Evolutionary conservation across 495 filamentous ascomycete species (phyloP), one percentile per base, ranked within the genome.

Genomic region (Daldinia caldariorum): DNA sequence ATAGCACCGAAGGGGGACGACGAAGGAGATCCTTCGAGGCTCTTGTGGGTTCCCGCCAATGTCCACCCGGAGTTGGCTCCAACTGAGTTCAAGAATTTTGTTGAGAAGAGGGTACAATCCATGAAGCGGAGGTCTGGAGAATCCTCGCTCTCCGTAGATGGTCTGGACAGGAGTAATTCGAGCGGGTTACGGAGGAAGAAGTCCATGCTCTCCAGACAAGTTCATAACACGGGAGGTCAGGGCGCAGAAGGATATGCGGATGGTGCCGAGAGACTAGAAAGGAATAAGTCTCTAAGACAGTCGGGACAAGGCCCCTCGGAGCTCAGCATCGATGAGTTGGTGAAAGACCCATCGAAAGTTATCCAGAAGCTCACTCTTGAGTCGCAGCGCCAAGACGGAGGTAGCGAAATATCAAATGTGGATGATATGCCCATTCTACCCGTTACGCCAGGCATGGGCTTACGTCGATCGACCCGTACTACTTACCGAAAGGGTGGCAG

Each of bases 21-120:
- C 68, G 94, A 97, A 75, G 90, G 93, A 72, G 96, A 97, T 79
- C 86, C 93, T 4, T 92, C 94, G 1, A 88, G 92, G 66, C 79
- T 98, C 55, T 92, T 97, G 61, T 99, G 95, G 95, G 95, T 99
- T 29, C 95, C 95, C 0, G 95, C 95, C 22, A 87, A 94, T 61
- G 83, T 98, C 16, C 95, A 99, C 74, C 95, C 95, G 12, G 95
- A 98, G 80, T 82, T 99, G 34, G 95, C 96, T 31, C 96, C 95
- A 5, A 93, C 90, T 77, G 96, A 97, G 74, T 99, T 98, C 83
- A 97, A 95, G 79, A 92, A 92, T 0, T 99, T 98, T 73, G 85
- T 99, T 0, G 94, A 98, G 74, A 95, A 94, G 50, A 90, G 92
- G 74, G 91, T 97, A 26, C 89, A 96, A 58, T 88, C 92, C 12